Percentiles rank a stretch among this genome's conserved stretches.
phyloP scores from a whole-genome alignment of 768 basidiomycete genomes.

The Podaxis sp. region DNA sequence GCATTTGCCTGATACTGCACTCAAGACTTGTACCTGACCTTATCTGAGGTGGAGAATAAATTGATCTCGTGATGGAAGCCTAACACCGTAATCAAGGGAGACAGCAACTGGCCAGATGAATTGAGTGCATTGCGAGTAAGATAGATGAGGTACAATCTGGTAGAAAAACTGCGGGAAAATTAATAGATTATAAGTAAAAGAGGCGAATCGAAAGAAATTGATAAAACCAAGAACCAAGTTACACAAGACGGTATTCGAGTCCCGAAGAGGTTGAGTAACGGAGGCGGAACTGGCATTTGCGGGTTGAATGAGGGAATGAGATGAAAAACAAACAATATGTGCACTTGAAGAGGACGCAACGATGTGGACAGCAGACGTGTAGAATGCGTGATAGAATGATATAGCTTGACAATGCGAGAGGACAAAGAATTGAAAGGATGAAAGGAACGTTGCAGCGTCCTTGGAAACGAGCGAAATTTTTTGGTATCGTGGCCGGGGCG shows the following conservation, averaged over 20 bases:
- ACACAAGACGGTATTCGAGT: background rate
- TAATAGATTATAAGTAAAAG: background rate
- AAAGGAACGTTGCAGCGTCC: background rate
- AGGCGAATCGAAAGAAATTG: background rate
- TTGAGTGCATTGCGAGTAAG: background rate
- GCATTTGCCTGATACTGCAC: background rate
- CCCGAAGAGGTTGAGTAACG: background rate
- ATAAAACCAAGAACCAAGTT: conserved; percentile 2
- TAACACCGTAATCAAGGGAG: background rate
- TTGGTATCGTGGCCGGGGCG: background rate
- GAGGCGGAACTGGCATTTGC: conserved; percentile 6
- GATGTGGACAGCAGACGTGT: conserved; percentile 5
- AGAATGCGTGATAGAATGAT: conserved; percentile 1
- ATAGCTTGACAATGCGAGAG: conserved; percentile 3
- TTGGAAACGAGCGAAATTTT: background rate
- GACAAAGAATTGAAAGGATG: background rate
- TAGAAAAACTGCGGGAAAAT: background rate
- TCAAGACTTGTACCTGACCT: background rate
- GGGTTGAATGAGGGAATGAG: background rate
- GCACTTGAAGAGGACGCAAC: conserved; percentile 2
- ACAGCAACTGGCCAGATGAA: background rate
- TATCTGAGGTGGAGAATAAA: background rate
- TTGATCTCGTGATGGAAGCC: background rate
- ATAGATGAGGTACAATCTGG: background rate
- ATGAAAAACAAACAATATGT: conserved; percentile 12